Evolutionary conservation across 2,329 filamentous ascomycete genomes (phyloP).

Genomic region (Cladosporium cucumerinum): DNA sequence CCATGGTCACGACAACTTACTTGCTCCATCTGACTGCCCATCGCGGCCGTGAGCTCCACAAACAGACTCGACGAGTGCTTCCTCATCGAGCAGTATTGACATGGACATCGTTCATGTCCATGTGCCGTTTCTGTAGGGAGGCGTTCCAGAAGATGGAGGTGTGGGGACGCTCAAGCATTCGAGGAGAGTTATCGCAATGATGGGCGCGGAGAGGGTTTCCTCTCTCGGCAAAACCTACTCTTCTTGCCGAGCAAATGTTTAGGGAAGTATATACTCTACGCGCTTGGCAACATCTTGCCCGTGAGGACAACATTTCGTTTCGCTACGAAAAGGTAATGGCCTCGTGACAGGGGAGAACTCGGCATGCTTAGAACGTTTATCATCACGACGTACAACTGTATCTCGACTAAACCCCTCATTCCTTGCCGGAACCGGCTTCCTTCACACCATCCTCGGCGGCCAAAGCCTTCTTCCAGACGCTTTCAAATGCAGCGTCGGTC

Average conservation of each 20-base stretch:
- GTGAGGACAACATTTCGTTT: too few relatives aligned
- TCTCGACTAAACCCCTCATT: not conserved
- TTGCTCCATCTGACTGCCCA: not conserved
- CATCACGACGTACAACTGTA: conserved; percentile 9
- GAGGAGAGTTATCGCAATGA: not conserved
- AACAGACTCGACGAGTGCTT: not conserved
- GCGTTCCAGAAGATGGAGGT: not conserved
- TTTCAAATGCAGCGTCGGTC: conserved; percentile 59
- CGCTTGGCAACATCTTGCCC: not conserved
- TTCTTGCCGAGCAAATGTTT: not conserved
- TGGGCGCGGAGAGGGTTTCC: not conserved
- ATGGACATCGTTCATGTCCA: not conserved
- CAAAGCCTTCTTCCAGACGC: conserved; percentile 65
- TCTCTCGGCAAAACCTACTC: not conserved
- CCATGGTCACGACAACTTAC: not conserved
- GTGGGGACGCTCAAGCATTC: not conserved
- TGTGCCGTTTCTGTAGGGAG: not conserved
- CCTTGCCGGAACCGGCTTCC: not conserved
- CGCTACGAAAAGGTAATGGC: too few relatives aligned
- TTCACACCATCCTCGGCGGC: conserved; percentile 41
- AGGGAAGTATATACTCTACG: not conserved
- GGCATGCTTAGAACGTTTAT: conserved; percentile 1
- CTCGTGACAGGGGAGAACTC: not conserved
- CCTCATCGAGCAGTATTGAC: not conserved
- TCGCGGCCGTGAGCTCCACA: not conserved